phyloP scores from a whole-genome alignment of 2,329 filamentous ascomycete genomes.

The Paecilomyces formosus region DNA sequence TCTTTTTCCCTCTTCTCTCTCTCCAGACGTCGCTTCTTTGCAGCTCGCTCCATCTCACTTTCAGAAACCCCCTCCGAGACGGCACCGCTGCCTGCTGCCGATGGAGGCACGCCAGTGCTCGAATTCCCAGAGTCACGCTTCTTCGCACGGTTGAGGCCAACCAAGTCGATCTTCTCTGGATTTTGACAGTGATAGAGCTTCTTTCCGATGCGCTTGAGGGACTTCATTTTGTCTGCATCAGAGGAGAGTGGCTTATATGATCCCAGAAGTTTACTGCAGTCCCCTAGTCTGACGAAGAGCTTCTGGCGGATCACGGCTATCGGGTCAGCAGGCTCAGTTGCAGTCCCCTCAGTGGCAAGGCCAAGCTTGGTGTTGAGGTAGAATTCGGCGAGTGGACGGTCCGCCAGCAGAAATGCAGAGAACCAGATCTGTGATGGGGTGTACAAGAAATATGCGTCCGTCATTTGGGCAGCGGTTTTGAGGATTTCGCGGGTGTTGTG shows the following conservation, averaged over 20 bases:
- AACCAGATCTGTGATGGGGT: conserved; percentile 93
- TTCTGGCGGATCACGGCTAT: conserved; percentile 28
- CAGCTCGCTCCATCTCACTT: conserved; percentile 27
- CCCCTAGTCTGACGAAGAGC: conserved; percentile 27
- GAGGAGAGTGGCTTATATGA: conserved; percentile 30
- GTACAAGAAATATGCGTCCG: conserved; percentile 95
- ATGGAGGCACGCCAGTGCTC: conserved; percentile 18
- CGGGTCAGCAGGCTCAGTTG: conserved; percentile 11
- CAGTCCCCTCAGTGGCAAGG: conserved; percentile 9
- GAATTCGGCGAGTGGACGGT: conserved; percentile 43
- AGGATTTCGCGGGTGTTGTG: conserved; percentile 64
- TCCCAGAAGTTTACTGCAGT: conserved; percentile 32
- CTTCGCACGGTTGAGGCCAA: conserved; percentile 26
- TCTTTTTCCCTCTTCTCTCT: conserved; percentile 14
- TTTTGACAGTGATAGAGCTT: conserved; percentile 44
- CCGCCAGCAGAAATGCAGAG: conserved; percentile 68
- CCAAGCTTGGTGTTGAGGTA: conserved; percentile 40
- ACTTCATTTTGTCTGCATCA: conserved; percentile 34
- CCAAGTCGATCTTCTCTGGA: conserved; percentile 38
- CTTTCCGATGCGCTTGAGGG: conserved; percentile 39
- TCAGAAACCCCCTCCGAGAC: conserved; percentile 19
- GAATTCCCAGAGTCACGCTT: conserved; percentile 30
- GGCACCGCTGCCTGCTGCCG: conserved; percentile 11
- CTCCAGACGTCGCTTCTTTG: conserved; percentile 35
- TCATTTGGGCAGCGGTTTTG: conserved; percentile 73